These are phyloP conservation scores for Aspergillus ellipticus DNA, from an alignment of 495 filamentous ascomycete species.

Conservation along the genomic window DNA sequence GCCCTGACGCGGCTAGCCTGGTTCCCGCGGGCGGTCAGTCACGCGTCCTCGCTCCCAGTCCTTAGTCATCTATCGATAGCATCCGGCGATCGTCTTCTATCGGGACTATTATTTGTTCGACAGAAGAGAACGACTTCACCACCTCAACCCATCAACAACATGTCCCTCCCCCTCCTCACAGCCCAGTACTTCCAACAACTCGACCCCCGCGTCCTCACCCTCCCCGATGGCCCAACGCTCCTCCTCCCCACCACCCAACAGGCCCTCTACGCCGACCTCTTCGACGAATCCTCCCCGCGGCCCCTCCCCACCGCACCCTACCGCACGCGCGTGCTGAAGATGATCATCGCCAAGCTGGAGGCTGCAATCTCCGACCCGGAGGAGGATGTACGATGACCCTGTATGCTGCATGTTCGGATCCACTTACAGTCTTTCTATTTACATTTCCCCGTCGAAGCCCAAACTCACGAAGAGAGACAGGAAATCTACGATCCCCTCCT, in stretches of 20 bases:
- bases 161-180: slow-evolving; percentile 22
- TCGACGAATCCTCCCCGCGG: slow-evolving; percentile 50
- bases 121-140: too few relatives aligned
- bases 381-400: slow-evolving; percentile 64
- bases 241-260: slow-evolving; percentile 54
- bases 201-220: slow-evolving; percentile 50
- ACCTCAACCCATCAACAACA: too few relatives aligned
- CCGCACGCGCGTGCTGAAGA: slow-evolving; percentile 67
- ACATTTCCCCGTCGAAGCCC: not conserved
- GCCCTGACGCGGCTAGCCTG: not conserved
- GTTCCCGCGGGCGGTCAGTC: too few relatives aligned
- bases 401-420: not conserved
- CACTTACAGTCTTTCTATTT: not conserved
- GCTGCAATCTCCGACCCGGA: slow-evolving; percentile 69
- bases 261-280: slow-evolving; percentile 59
- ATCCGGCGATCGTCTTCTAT: too few relatives aligned
- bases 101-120: too few relatives aligned
- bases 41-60: too few relatives aligned
- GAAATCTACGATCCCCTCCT: slow-evolving; percentile 75
- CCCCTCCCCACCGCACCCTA: slow-evolving; percentile 63
- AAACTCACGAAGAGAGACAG: too few relatives aligned
- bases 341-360: slow-evolving; percentile 62
- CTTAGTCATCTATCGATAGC: too few relatives aligned
- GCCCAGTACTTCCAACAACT: slow-evolving; percentile 67
- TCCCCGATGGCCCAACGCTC: slow-evolving; percentile 52